phyloP scores from a whole-genome alignment of 1,284 basidiomycete genomes.

The Ganoderma lingzhi region DNA sequence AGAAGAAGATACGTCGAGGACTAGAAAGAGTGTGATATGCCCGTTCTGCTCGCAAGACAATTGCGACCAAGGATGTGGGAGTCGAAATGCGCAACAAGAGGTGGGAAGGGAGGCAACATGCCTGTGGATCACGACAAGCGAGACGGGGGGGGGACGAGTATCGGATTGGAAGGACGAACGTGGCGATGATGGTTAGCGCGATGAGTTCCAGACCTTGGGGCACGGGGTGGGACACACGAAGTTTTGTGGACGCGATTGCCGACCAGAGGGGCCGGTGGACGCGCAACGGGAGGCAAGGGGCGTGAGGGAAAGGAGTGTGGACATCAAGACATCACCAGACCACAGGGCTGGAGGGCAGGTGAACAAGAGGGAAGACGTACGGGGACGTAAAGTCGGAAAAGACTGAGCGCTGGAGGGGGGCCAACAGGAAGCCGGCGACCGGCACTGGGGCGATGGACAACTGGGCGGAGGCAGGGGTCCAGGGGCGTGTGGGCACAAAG shows the following conservation, averaged over 20 bases:
- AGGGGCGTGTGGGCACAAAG: slow-evolving; percentile 1
- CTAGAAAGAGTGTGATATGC: background rate
- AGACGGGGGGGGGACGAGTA: slow-evolving; percentile 13
- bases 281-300: slow-evolving; percentile 10
- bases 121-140: background rate
- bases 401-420: background rate
- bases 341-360: slow-evolving; percentile 18
- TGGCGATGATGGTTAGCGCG: slow-evolving; percentile 21
- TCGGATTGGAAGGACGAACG: slow-evolving; percentile 17
- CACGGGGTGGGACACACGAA: slow-evolving; percentile 15
- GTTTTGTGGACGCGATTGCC: slow-evolving; percentile 30
- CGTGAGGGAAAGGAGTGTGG: slow-evolving; percentile 4
- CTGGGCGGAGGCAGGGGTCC: background rate
- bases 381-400: slow-evolving; percentile 24
- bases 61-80: background rate
- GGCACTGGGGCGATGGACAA: slow-evolving; percentile 6
- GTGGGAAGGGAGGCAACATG: background rate
- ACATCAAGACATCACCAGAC: slow-evolving; percentile 24
- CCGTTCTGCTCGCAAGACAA: background rate
- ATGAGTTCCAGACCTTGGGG: slow-evolving; percentile 6
- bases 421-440: slow-evolving; percentile 1
- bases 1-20: background rate
- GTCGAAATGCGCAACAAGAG: background rate
- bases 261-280: slow-evolving; percentile 16
- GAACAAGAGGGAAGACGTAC: slow-evolving; percentile 25